Evolutionary conservation across 2,329 filamentous ascomycete genomes (phyloP).

Genomic region (Beauveria bassiana): DNA sequence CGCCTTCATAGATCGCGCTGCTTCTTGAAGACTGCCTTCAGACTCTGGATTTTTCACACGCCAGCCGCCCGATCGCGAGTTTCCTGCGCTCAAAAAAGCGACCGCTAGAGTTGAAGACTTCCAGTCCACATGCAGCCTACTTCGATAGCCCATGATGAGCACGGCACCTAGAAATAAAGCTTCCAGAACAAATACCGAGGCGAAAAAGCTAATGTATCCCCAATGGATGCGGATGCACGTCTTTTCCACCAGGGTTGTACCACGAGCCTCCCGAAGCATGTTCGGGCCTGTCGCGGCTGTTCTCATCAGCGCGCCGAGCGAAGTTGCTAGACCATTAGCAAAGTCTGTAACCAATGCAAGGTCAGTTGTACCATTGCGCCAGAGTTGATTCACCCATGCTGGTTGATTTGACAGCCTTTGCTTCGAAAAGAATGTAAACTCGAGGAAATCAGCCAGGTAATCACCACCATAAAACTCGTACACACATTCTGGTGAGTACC

Average conservation of each 20-base stretch:
- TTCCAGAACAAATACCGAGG: background rate
- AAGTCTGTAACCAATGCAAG: background rate
- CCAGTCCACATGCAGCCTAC: conserved; percentile 1
- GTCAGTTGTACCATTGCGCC: background rate
- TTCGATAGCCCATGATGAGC: background rate
- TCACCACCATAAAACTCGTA: background rate
- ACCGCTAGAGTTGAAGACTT: conserved; percentile 1
- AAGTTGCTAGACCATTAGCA: background rate
- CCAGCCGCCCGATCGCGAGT: background rate
- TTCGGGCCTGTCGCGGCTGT: background rate
- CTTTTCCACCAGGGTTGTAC: background rate
- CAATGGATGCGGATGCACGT: conserved; percentile 1
- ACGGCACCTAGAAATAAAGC: background rate
- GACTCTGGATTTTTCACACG: background rate
- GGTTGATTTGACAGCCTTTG: too few relatives aligned
- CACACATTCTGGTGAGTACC: background rate
- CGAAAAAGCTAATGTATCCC: conserved; percentile 1
- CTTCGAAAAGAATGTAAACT: background rate
- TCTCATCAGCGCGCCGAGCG: background rate
- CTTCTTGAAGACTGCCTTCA: background rate
- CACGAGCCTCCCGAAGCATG: conserved; percentile 1
- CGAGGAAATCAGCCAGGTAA: background rate
- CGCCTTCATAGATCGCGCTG: background rate
- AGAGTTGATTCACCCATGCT: background rate
- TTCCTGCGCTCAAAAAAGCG: background rate